A percentile compares a stretch with the other conserved stretches of the same genome.
phyloP scores from a whole-genome alignment of 148 eudicot species.

The Silene latifolia region DNA sequence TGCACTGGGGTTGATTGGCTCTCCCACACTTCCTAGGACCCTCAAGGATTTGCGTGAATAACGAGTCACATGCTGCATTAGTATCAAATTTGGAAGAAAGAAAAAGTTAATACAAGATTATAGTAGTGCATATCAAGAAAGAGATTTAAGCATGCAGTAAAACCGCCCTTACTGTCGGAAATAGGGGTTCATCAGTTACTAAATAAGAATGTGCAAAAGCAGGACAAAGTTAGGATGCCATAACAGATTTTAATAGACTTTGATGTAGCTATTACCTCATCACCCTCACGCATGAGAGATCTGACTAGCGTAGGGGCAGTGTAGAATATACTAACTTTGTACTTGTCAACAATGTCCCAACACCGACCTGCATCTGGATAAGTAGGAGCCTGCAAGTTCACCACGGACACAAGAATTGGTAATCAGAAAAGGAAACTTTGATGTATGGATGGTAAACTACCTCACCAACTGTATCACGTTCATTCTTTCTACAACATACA shows the following conservation, averaged over 20 bases:
- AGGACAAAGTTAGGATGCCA: not conserved
- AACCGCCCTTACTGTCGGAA: too few relatives aligned
- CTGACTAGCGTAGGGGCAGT: constrained; percentile 97
- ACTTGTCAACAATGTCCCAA: constrained; percentile 99
- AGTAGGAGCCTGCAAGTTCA: constrained; percentile 70
- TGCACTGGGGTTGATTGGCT: constrained; percentile 99
- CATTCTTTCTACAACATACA: not conserved
- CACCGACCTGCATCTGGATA: constrained; percentile 95
- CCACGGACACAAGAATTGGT: not conserved
- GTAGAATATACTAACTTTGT: constrained; percentile 81
- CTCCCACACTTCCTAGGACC: constrained; percentile 97
- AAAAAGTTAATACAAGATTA: not conserved
- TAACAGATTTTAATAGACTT: not conserved
- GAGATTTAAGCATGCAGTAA: not conserved
- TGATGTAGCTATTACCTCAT: constrained; percentile 49
- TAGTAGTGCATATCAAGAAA: not conserved
- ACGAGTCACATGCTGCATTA: constrained; percentile 77
- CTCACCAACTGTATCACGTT: too few relatives aligned
- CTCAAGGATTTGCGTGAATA: constrained; percentile 95
- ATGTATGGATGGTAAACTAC: not conserved
- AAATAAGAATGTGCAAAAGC: not conserved
- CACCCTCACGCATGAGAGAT: constrained; percentile 94
- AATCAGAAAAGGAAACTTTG: not conserved
- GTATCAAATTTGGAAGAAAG: constrained; percentile 7
- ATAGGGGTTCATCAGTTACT: too few relatives aligned